Percentiles rank a stretch among this genome's conserved stretches.
These are phyloP conservation scores for Blepharisma undulans DNA, from an alignment of 169 alveolate genomes.

Conservation along the genomic window DNA sequence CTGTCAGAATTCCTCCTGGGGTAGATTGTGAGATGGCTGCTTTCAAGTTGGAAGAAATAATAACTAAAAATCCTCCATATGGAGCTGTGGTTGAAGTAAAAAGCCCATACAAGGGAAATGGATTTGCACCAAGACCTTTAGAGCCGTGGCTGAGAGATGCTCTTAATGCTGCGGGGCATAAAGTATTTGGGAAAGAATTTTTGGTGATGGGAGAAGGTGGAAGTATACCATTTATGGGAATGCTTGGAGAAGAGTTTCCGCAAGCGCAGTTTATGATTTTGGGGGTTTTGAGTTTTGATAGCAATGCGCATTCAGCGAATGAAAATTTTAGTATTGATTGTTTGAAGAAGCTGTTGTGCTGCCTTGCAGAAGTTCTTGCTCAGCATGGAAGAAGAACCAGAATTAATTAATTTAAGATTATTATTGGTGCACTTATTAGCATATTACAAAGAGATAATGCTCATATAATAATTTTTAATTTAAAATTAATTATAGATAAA, in stretches of 20 bases:
- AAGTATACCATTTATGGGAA: slow-evolving; percentile 76
- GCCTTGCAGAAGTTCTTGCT: neutral
- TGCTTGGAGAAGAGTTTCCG: slow-evolving; percentile 72
- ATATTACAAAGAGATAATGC: too few relatives aligned
- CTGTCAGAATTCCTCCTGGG: slow-evolving; percentile 82
- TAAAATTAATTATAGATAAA: too few relatives aligned
- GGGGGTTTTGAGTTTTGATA: slow-evolving; percentile 81
- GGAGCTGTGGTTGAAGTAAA: slow-evolving; percentile 64
- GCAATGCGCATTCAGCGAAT: slow-evolving; percentile 83
- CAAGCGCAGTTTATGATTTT: slow-evolving; percentile 70
- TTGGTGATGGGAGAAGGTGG: slow-evolving; percentile 76
- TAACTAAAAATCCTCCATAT: slow-evolving; percentile 79
- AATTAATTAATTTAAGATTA: too few relatives aligned
- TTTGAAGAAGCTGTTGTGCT: slow-evolving; percentile 48
- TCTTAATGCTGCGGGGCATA: slow-evolving; percentile 30
- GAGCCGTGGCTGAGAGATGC: slow-evolving; percentile 30
- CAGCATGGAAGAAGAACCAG: slow-evolving; percentile 6
- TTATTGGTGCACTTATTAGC: too few relatives aligned
- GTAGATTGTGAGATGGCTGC: slow-evolving; percentile 56
- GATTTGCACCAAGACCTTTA: slow-evolving; percentile 45
- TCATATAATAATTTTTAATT: too few relatives aligned
- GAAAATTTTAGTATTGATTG: slow-evolving; percentile 69
- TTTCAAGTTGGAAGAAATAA: slow-evolving; percentile 45
- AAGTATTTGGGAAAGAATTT: slow-evolving; percentile 42
- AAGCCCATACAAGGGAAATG: slow-evolving; percentile 59